Conservation (phyloP, 768 basidiomycete species). For the Rhodocollybia butyracea region DNA sequence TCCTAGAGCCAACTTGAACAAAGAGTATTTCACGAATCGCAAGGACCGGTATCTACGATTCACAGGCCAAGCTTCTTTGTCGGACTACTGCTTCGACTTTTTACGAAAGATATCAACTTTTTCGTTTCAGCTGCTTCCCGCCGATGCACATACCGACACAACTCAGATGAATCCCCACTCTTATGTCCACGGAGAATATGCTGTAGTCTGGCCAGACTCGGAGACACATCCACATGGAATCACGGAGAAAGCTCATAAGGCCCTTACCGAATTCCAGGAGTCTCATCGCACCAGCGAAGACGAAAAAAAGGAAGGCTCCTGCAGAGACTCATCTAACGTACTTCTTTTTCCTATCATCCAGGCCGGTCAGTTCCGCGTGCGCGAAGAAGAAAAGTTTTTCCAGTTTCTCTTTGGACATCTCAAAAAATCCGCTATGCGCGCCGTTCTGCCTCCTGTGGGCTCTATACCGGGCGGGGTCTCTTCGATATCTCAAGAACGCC, state of each 20-base stretch:
- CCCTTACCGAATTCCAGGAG: slow-evolving; percentile 60
- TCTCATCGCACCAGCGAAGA: slow-evolving; percentile 14
- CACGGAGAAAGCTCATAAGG: slow-evolving; percentile 52
- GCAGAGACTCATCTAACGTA: slow-evolving; percentile 27
- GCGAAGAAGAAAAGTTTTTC: slow-evolving; percentile 77
- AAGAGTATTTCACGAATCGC: slow-evolving; percentile 90
- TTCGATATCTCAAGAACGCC: slow-evolving; percentile 20
- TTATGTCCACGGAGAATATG: slow-evolving; percentile 39
- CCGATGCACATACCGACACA: slow-evolving; percentile 10
- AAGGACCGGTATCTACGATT: slow-evolving; percentile 94
- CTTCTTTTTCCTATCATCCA: slow-evolving; percentile 82
- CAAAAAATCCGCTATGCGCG: slow-evolving; percentile 10
- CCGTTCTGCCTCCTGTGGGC: slow-evolving; percentile 3
- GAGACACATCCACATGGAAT: slow-evolving; percentile 68
- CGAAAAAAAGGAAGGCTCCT: neutral
- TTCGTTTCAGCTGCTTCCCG: slow-evolving; percentile 58
- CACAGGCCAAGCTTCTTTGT: slow-evolving; percentile 51
- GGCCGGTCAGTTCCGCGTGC: slow-evolving; percentile 81
- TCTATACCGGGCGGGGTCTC: neutral
- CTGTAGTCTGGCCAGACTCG: slow-evolving; percentile 65
- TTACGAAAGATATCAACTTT: slow-evolving; percentile 64
- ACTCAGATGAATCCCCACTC: slow-evolving; percentile 19
- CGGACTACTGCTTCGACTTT: slow-evolving; percentile 84
- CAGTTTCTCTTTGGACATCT: slow-evolving; percentile 55
- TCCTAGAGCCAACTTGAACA: slow-evolving; percentile 84